Percentiles rank a stretch among this genome's conserved stretches.
These are phyloP conservation scores for Sporothrix globosa DNA, from an alignment of 2,329 filamentous ascomycete genomes.

Conservation along the genomic window DNA sequence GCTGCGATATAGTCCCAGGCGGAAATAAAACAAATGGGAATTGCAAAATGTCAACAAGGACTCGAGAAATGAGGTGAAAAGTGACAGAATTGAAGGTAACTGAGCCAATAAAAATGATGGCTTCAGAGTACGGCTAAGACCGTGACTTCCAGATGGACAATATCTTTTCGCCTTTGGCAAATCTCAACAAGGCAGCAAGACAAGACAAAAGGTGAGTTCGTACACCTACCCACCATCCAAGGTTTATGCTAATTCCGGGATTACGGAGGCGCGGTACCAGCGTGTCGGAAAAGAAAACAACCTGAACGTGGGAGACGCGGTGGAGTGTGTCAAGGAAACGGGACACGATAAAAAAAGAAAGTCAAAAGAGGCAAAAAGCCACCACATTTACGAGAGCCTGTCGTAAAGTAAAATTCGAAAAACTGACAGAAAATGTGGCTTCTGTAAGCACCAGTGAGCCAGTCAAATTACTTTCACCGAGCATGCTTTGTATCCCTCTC, in stretches of 20 bases:
- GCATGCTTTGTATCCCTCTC: no score
- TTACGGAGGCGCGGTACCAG: not conserved
- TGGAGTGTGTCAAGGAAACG: not conserved
- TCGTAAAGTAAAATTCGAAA: not conserved
- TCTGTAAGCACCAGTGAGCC: not conserved
- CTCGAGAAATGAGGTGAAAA: not conserved
- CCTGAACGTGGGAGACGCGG: not conserved
- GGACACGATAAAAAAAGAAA: slow-evolving; percentile 6
- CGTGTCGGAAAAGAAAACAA: slow-evolving; percentile 14
- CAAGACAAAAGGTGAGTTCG: not conserved
- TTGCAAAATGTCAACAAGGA: not conserved
- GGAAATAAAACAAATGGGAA: not conserved
- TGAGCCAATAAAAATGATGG: not conserved
- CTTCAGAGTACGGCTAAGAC: no score
- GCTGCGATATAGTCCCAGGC: not conserved
- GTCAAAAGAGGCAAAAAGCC: not conserved
- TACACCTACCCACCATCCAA: not conserved
- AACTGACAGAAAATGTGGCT: not conserved
- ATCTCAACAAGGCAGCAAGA: not conserved
- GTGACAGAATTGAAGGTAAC: not conserved
- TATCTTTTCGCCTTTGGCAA: not conserved
- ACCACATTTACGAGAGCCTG: not conserved
- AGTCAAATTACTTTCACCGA: not conserved
- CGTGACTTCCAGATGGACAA: not conserved
- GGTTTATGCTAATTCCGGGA: not conserved